A percentile compares a stretch with the other conserved stretches of the same genome.
These are phyloP conservation scores for Cryptococcus floricola DNA, from an alignment of 1,284 basidiomycete species.

Conservation along the genomic window DNA sequence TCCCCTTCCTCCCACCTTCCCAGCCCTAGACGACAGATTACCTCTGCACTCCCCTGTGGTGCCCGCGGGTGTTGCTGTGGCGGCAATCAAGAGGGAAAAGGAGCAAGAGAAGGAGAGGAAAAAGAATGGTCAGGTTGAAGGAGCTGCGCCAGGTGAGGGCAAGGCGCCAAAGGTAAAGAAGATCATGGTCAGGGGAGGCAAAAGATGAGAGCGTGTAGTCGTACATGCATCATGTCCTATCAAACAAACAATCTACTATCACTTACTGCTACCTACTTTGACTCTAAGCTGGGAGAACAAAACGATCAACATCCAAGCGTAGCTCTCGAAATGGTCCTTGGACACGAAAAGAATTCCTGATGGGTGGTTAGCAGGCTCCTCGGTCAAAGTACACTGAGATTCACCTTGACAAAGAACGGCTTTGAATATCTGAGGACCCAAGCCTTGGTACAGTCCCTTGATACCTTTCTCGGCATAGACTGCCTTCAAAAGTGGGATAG, in stretches of 20 bases:
- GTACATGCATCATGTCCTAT: neutral
- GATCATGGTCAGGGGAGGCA: conserved; percentile 32
- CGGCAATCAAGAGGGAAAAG: conserved; percentile 44
- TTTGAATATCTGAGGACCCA: conserved; percentile 59
- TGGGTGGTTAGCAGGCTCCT: neutral
- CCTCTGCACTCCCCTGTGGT: conserved; percentile 45
- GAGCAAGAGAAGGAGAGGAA: conserved; percentile 47
- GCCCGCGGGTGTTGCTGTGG: conserved; percentile 44
- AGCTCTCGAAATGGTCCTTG: conserved; percentile 50
- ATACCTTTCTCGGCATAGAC: conserved; percentile 74
- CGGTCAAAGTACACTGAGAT: conserved; percentile 5
- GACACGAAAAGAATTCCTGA: conserved; percentile 50
- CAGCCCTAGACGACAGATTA: conserved; percentile 42
- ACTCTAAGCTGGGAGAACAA: conserved; percentile 50
- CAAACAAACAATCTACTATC: neutral
- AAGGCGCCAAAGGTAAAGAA: conserved; percentile 44
- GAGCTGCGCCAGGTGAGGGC: conserved; percentile 21
- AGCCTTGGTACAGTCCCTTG: conserved; percentile 92
- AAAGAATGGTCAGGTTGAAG: conserved; percentile 35
- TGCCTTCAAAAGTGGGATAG: conserved; percentile 57
- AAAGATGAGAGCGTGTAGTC: conserved; percentile 15
- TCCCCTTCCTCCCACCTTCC: conserved; percentile 38
- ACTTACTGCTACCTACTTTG: neutral
- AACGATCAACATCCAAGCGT: conserved; percentile 48
- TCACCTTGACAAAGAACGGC: conserved; percentile 57